These are phyloP conservation scores for Hemileia vastatrix DNA, from an alignment of 1,284 basidiomycete species.

Conservation along the genomic window DNA sequence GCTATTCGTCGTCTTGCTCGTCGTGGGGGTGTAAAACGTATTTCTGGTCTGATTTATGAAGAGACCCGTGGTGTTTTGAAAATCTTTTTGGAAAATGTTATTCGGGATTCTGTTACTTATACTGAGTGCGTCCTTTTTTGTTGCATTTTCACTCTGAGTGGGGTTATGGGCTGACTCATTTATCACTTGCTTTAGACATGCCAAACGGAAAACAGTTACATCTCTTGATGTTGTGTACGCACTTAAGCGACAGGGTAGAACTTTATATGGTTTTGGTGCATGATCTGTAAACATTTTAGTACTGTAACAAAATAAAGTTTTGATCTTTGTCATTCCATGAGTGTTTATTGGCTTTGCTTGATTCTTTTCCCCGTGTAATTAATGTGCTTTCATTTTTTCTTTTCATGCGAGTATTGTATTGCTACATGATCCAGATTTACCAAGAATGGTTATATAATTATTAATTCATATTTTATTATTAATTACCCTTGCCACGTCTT, in stretches of 20 bases:
- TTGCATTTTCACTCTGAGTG: background rate
- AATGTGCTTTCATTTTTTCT: too few relatives aligned
- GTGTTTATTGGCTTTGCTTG: too few relatives aligned
- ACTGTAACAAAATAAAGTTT: too few relatives aligned
- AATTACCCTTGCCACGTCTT: too few relatives aligned
- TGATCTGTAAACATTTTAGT: too few relatives aligned
- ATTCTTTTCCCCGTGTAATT: too few relatives aligned
- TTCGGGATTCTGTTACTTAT: slow-evolving; percentile 79
- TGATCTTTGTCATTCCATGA: too few relatives aligned
- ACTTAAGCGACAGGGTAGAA: slow-evolving; percentile 62
- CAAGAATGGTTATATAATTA: too few relatives aligned
- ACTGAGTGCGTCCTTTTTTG: slow-evolving; percentile 53
- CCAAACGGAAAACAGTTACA: slow-evolving; percentile 81
- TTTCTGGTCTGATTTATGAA: slow-evolving; percentile 82
- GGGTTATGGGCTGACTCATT: too few relatives aligned
- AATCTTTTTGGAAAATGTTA: slow-evolving; percentile 60
- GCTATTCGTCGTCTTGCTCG: slow-evolving; percentile 87
- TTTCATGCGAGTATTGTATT: too few relatives aligned
- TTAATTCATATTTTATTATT: too few relatives aligned
- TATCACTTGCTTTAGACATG: slow-evolving; percentile 69
- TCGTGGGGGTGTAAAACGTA: slow-evolving; percentile 91
- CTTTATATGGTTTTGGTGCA: slow-evolving; percentile 72
- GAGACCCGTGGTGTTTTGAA: slow-evolving; percentile 79
- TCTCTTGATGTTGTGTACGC: slow-evolving; percentile 86
- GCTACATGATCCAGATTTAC: too few relatives aligned